Evolutionary conservation across 1,284 basidiomycete genomes (phyloP), one percentile per base, ranked within the genome.

Genomic region (Malassezia sp.): DNA sequence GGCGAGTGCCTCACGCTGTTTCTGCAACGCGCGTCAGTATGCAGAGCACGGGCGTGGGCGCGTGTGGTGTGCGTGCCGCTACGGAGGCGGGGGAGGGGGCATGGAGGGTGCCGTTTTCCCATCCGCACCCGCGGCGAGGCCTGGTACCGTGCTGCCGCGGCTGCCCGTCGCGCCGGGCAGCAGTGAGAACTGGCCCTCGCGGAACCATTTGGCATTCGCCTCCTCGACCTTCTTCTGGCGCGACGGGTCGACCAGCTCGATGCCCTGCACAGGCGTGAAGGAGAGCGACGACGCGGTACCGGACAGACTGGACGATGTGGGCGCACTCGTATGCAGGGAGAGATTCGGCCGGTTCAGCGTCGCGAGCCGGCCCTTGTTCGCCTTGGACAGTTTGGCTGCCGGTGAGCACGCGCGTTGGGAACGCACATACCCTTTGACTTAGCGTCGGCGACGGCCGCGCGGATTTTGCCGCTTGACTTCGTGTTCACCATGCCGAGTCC

Each of bases 311-410:
- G 71, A 62, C 35, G 82, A 79, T 14, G 36, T 29, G 4, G 35
- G 37, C 12, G 38, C 37, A 12, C 37, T 28, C 22, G 30, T 34
- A 12, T 46, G 31, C 35, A 51, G n/a, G 82, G 80, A 81, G 79
- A 42, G 83, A 77, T 37, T 83, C 81, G 49, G 90, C 76, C 42
- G 85, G 27, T 61, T 62, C 39, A 73, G 54, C 21, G 59, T 57
- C 4, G 68, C 62, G n/a, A 74, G 48, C 21, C 91, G 81, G 43
- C 90, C 76, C 70, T 88, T 89, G 74, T 95, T 95, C 34, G 82
- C 80, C 73, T 95, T 90, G n/a, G 87, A 91, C 72, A 99, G 75
- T 75, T 95, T 95, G 31, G 89, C n/a, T n/a, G n/a, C n/a, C n/a
- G n/a, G n/a, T n/a, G n/a, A n/a, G n/a, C n/a, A n/a, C n/a, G n/a